Evolutionary conservation across 441 rosid species (phyloP), one percentile per base, ranked within the genome.

Genomic region (Mallotus repandus): DNA sequence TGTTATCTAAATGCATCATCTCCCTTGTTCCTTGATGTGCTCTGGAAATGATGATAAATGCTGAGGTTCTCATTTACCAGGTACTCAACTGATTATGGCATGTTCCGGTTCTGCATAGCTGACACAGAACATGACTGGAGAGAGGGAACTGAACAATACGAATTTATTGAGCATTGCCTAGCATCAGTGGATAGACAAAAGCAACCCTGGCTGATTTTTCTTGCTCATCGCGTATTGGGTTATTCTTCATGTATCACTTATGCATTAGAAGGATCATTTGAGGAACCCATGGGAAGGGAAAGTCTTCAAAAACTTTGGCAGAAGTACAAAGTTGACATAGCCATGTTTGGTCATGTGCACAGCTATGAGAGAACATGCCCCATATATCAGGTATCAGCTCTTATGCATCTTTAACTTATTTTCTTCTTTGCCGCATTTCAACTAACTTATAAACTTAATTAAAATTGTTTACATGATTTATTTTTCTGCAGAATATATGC

Each of bases 111-210:
- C 83, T 93, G 97, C 70, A 74, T 93, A 66, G 94, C 90, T 57
- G 95, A 93, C 76, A 88, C 96, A 9, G 98, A 93, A 78, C 93
- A 86, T 58, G 95, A 91, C 72, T 91, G 98, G 97, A 87, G 95
- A 76, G 91, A 89, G 79, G 98, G 95, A 68, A 84, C 95, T 1
- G 97, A 93, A 70, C 97, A 93, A 38, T 88, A 88, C 79, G 64
- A 86, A 67, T 93, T 91, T 81, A 89, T 93, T 4, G 94, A 93
- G 75, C 87, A 79, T 6, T 91, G 97, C 74, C 81, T 93, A 18
- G 86, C 97, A 52, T 83, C 97, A 14, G 95, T 80, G 6, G 94
- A 93, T 64, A 86, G 98, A 68, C 88, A 76, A 68, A 84, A 86
- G 60, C 97, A 94, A 79, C 97, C 98, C 4, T 94, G 97, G 98